Percentiles rank a stretch among this genome's conserved stretches.
These are phyloP conservation scores for Arctium minus DNA, from an alignment of 129 eudicot genomes.

Conservation along the genomic window DNA sequence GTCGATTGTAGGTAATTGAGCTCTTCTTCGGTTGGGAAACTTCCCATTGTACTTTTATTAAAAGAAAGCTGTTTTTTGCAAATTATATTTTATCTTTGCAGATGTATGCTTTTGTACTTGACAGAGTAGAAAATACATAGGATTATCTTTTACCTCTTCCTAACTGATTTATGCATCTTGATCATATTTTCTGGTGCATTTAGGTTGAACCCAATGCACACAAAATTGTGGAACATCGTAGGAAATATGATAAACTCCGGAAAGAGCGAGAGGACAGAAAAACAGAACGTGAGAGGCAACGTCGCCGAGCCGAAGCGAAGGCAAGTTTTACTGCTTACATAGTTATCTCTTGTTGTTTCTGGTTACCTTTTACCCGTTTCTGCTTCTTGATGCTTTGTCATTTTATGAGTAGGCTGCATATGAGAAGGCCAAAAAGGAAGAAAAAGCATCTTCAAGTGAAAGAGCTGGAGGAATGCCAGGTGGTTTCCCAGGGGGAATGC, in stretches of 20 bases:
- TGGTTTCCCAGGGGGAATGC: constrained; percentile 49
- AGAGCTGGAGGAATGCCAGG: constrained; percentile 62
- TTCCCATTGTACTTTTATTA: not conserved
- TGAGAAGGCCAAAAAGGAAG: constrained; percentile 82
- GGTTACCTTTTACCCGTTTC: not conserved
- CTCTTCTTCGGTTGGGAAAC: not conserved
- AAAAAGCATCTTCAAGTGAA: constrained; percentile 73
- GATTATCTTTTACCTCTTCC: not conserved
- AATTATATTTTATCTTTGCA: not conserved
- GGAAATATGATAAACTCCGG: constrained; percentile 83
- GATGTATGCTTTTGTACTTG: not conserved
- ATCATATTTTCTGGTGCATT: not conserved
- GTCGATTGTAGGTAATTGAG: not conserved
- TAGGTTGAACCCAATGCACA: constrained; percentile 99
- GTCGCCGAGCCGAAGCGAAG: constrained; percentile 88
- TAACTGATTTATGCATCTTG: not conserved
- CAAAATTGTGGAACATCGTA: constrained; percentile 88
- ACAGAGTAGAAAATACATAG: not conserved
- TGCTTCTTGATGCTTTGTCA: constrained; percentile 7
- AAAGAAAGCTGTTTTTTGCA: not conserved
- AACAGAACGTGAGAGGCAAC: constrained; percentile 69
- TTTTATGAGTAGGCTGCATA: constrained; percentile 65
- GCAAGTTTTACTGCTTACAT: constrained; percentile 13
- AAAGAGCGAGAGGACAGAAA: constrained; percentile 81
- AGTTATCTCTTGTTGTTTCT: not conserved